These are phyloP conservation scores for Marchantia polymorpha DNA, from an alignment of 225 moss, liverwort and hornwort genomes.

Conservation along the genomic window DNA sequence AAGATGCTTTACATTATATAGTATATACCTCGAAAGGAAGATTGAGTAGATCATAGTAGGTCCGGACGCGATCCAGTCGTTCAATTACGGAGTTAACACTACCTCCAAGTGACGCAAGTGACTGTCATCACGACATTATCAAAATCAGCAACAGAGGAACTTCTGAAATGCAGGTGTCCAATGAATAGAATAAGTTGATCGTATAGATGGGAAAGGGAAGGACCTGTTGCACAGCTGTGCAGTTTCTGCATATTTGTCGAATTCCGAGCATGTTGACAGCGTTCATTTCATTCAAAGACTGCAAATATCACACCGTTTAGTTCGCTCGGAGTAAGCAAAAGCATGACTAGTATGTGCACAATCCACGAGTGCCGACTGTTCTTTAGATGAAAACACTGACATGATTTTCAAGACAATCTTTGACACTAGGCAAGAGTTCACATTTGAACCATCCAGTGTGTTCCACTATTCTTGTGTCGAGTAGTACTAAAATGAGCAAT, in stretches of 20 bases:
- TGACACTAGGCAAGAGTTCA: too few species aligned
- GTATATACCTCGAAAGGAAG: slow-evolving; percentile 88
- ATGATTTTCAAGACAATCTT: neutral
- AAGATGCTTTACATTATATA: neutral
- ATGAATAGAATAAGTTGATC: neutral
- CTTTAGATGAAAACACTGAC: neutral
- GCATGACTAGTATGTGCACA: neutral
- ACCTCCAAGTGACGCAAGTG: slow-evolving; percentile 82
- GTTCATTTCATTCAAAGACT: slow-evolving; percentile 81
- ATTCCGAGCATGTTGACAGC: slow-evolving; percentile 94
- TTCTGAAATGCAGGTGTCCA: neutral
- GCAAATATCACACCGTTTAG: slow-evolving; percentile 7
- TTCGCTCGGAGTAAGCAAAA: neutral
- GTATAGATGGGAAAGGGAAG: neutral
- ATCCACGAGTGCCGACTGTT: neutral
- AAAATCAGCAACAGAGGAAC: neutral
- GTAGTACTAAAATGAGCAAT: neutral
- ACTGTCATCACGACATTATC: slow-evolving; percentile 34
- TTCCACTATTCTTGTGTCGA: neutral
- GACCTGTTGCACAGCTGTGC: slow-evolving; percentile 91
- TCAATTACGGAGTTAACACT: slow-evolving; percentile 78
- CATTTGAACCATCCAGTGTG: too few species aligned
- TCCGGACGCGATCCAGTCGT: slow-evolving; percentile 89
- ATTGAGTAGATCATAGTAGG: slow-evolving; percentile 88
- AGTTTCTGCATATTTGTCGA: slow-evolving; percentile 94